A percentile compares a stretch with the other conserved stretches of the same genome.
These are phyloP conservation scores for Rhizophora mangle DNA, from an alignment of 345 rosid genomes.

Conservation along the genomic window DNA sequence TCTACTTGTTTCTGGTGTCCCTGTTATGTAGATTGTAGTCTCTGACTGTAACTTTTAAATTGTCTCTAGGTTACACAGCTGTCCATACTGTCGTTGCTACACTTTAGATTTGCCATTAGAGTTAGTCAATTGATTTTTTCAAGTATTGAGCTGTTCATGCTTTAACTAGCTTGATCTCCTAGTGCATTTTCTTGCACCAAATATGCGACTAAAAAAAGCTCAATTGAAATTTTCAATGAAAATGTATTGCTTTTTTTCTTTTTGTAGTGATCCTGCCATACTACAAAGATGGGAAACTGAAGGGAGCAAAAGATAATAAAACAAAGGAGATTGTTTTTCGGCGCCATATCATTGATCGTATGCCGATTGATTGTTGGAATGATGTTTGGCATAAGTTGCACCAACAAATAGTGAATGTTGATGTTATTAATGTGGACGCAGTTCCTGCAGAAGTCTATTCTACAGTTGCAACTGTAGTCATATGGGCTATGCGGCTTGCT, in stretches of 20 bases:
- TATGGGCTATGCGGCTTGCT: constrained; percentile 93
- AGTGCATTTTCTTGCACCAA: no score
- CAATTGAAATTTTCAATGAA: constrained; percentile 1
- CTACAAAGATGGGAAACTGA: constrained; percentile 56
- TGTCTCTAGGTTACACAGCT: no score
- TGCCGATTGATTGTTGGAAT: constrained; percentile 98
- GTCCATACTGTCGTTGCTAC: neutral
- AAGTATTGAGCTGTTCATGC: no score
- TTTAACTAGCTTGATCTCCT: neutral
- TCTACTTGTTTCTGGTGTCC: no score
- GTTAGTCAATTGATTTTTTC: neutral
- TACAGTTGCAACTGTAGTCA: constrained; percentile 75
- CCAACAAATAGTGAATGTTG: constrained; percentile 80
- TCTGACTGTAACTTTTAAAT: no score
- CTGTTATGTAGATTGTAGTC: no score
- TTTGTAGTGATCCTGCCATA: constrained; percentile 81
- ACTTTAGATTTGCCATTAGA: neutral
- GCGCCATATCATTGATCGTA: constrained; percentile 81
- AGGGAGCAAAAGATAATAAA: constrained; percentile 36
- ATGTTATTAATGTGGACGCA: constrained; percentile 69
- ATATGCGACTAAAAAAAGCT: neutral
- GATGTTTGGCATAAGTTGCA: constrained; percentile 93
- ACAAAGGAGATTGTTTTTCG: constrained; percentile 63
- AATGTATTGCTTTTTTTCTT: constrained; percentile 7
- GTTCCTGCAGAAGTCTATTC: constrained; percentile 81